Evolutionary conservation across 371 early-diverging fungal species (phyloP), one percentile per base, ranked within the genome.

Genomic region (Apophysomyces ossiformis): DNA sequence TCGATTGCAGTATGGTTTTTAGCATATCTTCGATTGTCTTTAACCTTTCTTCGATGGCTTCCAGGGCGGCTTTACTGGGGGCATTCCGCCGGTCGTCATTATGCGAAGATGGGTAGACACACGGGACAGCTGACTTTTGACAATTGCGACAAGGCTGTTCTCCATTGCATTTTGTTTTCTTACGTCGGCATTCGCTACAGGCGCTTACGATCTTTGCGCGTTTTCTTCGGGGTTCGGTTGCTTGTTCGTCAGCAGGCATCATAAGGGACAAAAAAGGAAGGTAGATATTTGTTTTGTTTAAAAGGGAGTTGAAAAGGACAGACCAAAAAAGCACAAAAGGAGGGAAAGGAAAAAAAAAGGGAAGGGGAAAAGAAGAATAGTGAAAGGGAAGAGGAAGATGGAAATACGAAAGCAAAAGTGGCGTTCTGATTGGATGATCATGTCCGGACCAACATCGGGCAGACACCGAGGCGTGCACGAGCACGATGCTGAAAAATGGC

Each of bases 141-240:
- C 86, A 86, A 66, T 78, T 83, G 38, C 77, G 75, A 62, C 86
- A 86, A 16, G 86, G 86, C 26, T 69, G 69, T 43, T 79, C 82
- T 32, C 82, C 73, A 57, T 84, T 83, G 61, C 86, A 86, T 66
- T 84, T 84, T 26, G 82, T 83, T 69, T 86, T 86, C 75, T 83
- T 82, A 35, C 84, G 81, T 47, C 86, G 77, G 58, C 86, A 86
- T 64, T 81, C 82, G 43, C 82, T 71, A 57, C 86, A 86, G 9
- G 86, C 86, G 21, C 83, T 86, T 11, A 83, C 80, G 46, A 86
- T 86, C 59, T 84, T 84, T 50, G 82, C 84, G 63, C 86, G 84
- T 63, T 86, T 86, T 58, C 65, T 63, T 63, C 75, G 64, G 36
- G 69, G 69, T 57, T 75, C 72, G 12, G 36, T 50, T 39, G 70